These are phyloP conservation scores for Suillus discolor DNA, from an alignment of 768 basidiomycete genomes.

Conservation along the genomic window DNA sequence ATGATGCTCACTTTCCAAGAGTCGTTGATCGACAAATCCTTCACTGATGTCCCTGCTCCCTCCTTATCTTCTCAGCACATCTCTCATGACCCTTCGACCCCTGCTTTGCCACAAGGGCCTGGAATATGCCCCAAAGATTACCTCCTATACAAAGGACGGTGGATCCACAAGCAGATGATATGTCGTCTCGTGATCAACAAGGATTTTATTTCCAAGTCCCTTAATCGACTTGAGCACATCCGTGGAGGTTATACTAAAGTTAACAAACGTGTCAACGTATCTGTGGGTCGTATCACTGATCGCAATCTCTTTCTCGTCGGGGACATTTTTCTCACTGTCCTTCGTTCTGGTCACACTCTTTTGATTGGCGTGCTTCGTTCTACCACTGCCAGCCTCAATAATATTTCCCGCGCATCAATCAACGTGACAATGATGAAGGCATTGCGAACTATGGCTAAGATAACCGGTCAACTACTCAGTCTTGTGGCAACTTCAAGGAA, in stretches of 20 bases:
- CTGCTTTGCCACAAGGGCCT: background rate
- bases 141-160: background rate
- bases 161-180: slow-evolving; percentile 5
- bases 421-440: too few species aligned
- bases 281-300: too few species aligned
- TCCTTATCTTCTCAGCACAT: background rate
- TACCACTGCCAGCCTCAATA: too few species aligned
- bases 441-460: background rate
- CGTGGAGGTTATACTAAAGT: background rate
- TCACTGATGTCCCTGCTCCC: too few species aligned
- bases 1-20: background rate
- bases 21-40: background rate
- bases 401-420: too few species aligned
- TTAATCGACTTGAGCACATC: background rate
- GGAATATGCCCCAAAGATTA: background rate
- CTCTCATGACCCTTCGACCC: background rate
- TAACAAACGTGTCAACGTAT: background rate
- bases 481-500: background rate
- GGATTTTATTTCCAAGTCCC: background rate
- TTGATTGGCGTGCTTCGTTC: too few species aligned
- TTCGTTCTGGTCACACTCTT: too few species aligned
- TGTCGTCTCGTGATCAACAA: slow-evolving; percentile 2
- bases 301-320: too few species aligned
- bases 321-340: too few species aligned
- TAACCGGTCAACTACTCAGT: background rate